phyloP scores from a whole-genome alignment of 495 filamentous ascomycete species.

The Penicillium desertorum region DNA sequence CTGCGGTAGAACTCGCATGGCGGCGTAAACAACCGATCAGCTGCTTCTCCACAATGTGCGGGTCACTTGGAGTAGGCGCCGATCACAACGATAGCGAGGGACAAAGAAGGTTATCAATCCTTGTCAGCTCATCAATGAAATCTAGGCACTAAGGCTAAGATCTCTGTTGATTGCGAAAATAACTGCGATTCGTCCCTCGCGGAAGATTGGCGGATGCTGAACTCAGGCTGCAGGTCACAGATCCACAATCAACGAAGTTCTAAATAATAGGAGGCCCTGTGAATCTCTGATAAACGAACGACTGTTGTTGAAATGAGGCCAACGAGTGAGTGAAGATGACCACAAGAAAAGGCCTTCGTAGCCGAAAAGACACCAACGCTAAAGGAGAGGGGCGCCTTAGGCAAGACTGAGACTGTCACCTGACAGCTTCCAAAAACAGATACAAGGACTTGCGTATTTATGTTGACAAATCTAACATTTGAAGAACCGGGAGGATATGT shows the following conservation, averaged over 20 bases:
- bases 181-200: constrained; percentile 1
- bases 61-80: constrained; percentile 26
- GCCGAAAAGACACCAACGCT: constrained; percentile 28
- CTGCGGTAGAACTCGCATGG: constrained; percentile 26
- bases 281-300: constrained; percentile 21
- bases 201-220: constrained; percentile 1
- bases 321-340: constrained; percentile 13
- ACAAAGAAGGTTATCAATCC: constrained; percentile 4
- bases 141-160: background rate
- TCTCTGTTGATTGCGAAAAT: constrained; percentile 3
- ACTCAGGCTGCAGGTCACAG: background rate
- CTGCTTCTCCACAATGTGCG: constrained; percentile 30
- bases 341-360: constrained; percentile 10
- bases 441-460: constrained; percentile 4
- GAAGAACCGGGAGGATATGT: constrained; percentile 10
- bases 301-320: constrained; percentile 14
- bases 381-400: constrained; percentile 16
- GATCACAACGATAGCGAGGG: constrained; percentile 16
- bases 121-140: background rate
- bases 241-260: constrained; percentile 5
- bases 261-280: constrained; percentile 6
- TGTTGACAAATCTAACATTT: constrained; percentile 4
- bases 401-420: constrained; percentile 20
- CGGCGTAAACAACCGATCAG: constrained; percentile 23
- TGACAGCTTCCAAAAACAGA: constrained; percentile 29